Conservation (phyloP, 805 yeast genomes). For the Wickerhamiella azymoides region DNA sequence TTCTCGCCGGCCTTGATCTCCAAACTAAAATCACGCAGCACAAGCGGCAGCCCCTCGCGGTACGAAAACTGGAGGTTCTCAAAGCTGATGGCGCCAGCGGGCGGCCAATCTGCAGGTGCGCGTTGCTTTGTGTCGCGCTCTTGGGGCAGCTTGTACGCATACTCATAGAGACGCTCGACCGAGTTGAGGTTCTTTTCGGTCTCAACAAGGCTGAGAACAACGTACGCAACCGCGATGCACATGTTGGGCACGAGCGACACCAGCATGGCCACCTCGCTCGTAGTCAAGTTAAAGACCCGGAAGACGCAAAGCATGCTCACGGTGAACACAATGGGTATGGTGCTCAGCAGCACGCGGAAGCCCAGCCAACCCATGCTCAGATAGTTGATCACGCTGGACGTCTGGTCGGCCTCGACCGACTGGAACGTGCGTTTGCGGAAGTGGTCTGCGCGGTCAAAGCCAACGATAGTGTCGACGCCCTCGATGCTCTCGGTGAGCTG, state of each 20-base stretch:
- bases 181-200: conserved; percentile 68
- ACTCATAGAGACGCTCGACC: conserved; percentile 55
- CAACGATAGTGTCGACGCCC: conserved; percentile 53
- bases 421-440: conserved; percentile 36
- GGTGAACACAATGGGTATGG: conserved; percentile 37
- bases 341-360: conserved; percentile 42
- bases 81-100: conserved; percentile 42
- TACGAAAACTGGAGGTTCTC: conserved; percentile 45
- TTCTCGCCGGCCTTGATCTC: conserved; percentile 45
- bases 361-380: conserved; percentile 66
- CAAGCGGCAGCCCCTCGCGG: conserved; percentile 51
- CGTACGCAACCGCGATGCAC: conserved; percentile 42
- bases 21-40: conserved; percentile 42
- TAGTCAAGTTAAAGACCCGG: conserved; percentile 42
- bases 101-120: conserved; percentile 51
- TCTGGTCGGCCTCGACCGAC: conserved; percentile 47
- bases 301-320: conserved; percentile 46
- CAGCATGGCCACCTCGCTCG: conserved; percentile 58
- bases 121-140: conserved; percentile 45
- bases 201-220: conserved; percentile 51
- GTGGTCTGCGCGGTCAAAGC: conserved; percentile 34
- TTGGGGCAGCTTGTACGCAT: conserved; percentile 43
- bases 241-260: conserved; percentile 47
- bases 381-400: conserved; percentile 49
- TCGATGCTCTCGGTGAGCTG: conserved; percentile 55